A percentile compares a stretch with the other conserved stretches of the same genome.
These are phyloP conservation scores for Cladosporium colombiae DNA, from an alignment of 2,329 filamentous ascomycete genomes.

Conservation along the genomic window DNA sequence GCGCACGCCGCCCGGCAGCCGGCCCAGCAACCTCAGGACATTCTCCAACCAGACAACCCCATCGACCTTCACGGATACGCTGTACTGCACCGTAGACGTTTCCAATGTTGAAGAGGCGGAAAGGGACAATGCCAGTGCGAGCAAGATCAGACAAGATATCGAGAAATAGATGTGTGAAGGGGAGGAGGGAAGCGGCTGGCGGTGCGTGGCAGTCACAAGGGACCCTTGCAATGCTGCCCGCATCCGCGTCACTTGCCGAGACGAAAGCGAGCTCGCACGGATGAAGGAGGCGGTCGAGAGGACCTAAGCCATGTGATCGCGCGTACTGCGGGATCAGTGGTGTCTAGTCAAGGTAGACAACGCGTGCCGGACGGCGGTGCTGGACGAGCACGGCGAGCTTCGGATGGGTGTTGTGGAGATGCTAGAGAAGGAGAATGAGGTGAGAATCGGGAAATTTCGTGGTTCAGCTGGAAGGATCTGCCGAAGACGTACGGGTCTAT, in stretches of 20 bases:
- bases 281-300: constrained; percentile 19
- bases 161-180: constrained; percentile 18
- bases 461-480: constrained; percentile 19
- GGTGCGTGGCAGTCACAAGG: constrained; percentile 21
- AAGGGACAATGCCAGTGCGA: constrained; percentile 11
- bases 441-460: constrained; percentile 16
- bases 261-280: constrained; percentile 6
- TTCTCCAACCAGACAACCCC: constrained; percentile 15
- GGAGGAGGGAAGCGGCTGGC: constrained; percentile 7
- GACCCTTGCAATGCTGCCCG: constrained; percentile 11
- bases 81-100: constrained; percentile 21
- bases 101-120: constrained; percentile 21
- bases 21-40: constrained; percentile 15
- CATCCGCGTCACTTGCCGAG: constrained; percentile 11
- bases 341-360: constrained; percentile 22
- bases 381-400: constrained; percentile 11
- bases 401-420: constrained; percentile 3
- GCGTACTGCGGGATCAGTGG: constrained; percentile 20
- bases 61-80: constrained; percentile 10
- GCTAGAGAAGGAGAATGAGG: constrained; percentile 21
- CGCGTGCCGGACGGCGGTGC: constrained; percentile 14
- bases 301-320: neutral
- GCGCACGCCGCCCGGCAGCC: constrained; percentile 16
- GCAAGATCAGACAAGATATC: constrained; percentile 10
- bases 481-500: constrained; percentile 20